phyloP scores from a whole-genome alignment of 1,139 yeast genomes.

The Zhuliangozyma blackwelliae region DNA sequence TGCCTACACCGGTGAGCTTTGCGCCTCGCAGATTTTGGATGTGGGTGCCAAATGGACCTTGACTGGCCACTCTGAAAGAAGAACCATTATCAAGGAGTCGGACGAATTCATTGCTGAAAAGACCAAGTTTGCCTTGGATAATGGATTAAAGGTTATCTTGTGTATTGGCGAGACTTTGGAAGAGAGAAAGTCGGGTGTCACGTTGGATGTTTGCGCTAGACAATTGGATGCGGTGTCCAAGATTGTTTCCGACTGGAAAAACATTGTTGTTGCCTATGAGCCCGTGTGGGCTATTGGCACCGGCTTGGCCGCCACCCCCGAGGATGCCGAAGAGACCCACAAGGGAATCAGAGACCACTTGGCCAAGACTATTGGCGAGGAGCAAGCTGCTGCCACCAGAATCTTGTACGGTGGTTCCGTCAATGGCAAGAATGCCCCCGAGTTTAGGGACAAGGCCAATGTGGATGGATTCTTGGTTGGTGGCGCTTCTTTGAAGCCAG shows the following conservation, averaged over 20 bases:
- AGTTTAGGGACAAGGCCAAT: slow-evolving; percentile 88
- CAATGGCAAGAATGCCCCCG: slow-evolving; percentile 87
- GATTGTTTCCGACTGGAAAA: slow-evolving; percentile 83
- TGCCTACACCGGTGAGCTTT: slow-evolving; percentile 97
- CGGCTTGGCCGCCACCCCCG: slow-evolving; percentile 98
- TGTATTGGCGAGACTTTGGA: slow-evolving; percentile 98
- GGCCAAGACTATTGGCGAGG: slow-evolving; percentile 68
- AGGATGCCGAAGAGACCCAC: slow-evolving; percentile 96
- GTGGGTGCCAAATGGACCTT: slow-evolving; percentile 93
- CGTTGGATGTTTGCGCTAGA: slow-evolving; percentile 81
- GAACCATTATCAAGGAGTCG: slow-evolving; percentile 85
- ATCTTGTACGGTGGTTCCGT: slow-evolving; percentile 99
- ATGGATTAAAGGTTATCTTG: slow-evolving; percentile 83
- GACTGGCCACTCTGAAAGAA: slow-evolving; percentile 98
- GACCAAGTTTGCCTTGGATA: slow-evolving; percentile 89
- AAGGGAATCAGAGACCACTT: slow-evolving; percentile 81
- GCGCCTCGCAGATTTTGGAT: slow-evolving; percentile 85
- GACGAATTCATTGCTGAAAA: slow-evolving; percentile 92
- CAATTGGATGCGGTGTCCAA: slow-evolving; percentile 88
- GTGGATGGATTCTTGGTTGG: slow-evolving; percentile 99
- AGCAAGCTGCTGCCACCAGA: slow-evolving; percentile 74
- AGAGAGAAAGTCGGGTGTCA: slow-evolving; percentile 85
- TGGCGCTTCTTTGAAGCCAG: slow-evolving; percentile 99
- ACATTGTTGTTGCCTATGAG: slow-evolving; percentile 95
- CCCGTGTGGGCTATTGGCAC: slow-evolving; percentile 99